Conservation (phyloP, 306 rosid species). For the Oxytropis ochrocephala region DNA sequence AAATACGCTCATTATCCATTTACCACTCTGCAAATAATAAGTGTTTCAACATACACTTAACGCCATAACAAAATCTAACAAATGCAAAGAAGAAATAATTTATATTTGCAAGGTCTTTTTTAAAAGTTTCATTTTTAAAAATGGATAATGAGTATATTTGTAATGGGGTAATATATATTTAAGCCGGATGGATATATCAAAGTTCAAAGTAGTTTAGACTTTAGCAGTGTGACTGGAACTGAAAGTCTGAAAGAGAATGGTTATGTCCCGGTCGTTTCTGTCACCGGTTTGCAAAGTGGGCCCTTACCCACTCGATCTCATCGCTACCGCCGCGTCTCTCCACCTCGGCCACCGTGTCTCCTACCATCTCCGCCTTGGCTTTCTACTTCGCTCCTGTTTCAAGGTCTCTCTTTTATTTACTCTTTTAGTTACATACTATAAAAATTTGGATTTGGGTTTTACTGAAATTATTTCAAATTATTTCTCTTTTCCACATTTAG, state of each 20-base stretch:
- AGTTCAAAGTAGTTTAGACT: no score
- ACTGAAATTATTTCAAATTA: not conserved
- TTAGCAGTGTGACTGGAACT: not conserved
- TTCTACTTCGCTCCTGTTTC: slow-evolving; percentile 42
- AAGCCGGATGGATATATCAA: no score
- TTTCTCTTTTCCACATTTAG: not conserved
- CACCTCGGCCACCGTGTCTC: slow-evolving; percentile 41
- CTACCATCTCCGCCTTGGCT: slow-evolving; percentile 28
- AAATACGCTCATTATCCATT: no score
- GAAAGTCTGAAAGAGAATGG: not conserved
- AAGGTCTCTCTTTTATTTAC: slow-evolving; percentile 37
- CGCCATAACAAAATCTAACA: no score
- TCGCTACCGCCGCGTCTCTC: slow-evolving; percentile 56
- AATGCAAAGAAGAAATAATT: no score
- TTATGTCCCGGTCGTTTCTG: not conserved
- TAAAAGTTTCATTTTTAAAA: no score
- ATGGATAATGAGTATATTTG: no score
- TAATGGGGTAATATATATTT: no score
- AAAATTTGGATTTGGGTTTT: not conserved
- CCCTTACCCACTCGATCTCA: slow-evolving; percentile 1
- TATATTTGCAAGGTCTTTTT: no score
- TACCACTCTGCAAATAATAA: no score
- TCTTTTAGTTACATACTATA: not conserved
- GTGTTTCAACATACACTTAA: no score
- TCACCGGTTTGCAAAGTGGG: not conserved